Evolutionary conservation across 768 basidiomycete species (phyloP), one percentile per base, ranked within the genome.

Genomic region (Mycena pura): DNA sequence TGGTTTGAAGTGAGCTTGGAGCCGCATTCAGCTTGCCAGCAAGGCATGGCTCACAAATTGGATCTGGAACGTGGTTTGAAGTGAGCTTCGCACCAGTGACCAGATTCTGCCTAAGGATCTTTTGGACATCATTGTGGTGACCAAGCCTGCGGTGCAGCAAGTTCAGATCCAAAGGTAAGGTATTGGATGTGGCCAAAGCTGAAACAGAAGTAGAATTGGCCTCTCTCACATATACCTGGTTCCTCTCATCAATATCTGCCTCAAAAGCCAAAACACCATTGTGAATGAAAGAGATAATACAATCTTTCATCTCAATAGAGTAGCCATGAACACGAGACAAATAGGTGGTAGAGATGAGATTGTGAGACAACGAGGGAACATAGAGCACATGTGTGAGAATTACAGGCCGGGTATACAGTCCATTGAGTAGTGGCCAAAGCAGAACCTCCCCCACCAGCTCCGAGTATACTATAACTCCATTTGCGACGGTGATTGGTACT

Each of bases 401-500:
- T n/a, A n/a, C n/a, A n/a, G n/a, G n/a, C n/a, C n/a, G n/a, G n/a
- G n/a, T n/a, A n/a, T n/a, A n/a, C n/a, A n/a, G n/a, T n/a, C n/a
- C n/a, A n/a, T n/a, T n/a, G n/a, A n/a, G n/a, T n/a, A n/a, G 15
- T 14, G 64, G 68, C 6, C 59, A 39, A 47, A 69, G 65, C 51
- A 52, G 24, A 19, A 68, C 59, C 7, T 47, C 29, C 10, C 66
- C 68, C 25, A 65, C 49, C 21, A 67, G 56, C 13, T 55, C 63
- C 10, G 66, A 63, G 46, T 70, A 60, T 15, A 66, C 57, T 19
- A 66, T 52, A 13, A 55, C 15, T 38, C 53, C 40, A 43, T 67
- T 61, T 25, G 67, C 64, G 15, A 69, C 60, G 15, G 48, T 32
- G 28, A 72, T 64, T 24, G 65, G 59, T 19, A 67, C 41, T 38